phyloP scores from a whole-genome alignment of 2,329 filamentous ascomycete species.

The Ophiostoma populinum region DNA sequence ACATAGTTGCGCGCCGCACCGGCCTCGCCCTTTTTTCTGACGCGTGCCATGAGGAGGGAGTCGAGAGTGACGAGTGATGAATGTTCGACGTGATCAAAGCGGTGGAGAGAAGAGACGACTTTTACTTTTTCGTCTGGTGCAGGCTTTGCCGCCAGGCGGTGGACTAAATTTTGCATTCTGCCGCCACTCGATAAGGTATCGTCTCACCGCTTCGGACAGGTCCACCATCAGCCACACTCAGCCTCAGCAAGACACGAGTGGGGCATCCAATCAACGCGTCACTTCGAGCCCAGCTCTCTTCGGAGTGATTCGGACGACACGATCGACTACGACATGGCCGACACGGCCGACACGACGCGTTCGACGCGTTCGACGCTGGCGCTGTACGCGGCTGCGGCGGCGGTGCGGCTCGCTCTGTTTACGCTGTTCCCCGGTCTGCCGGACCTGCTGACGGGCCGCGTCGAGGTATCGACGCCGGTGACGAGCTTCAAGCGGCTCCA shows the following conservation, averaged over 20 bases:
- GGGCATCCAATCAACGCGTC: conserved; percentile 6
- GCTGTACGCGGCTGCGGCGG: conserved; percentile 60
- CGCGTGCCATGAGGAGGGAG: conserved; percentile 40
- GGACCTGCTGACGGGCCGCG: conserved; percentile 70
- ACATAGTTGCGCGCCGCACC: conserved; percentile 98
- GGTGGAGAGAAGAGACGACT: neutral
- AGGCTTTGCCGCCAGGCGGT: conserved; percentile 4
- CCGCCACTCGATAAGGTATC: conserved; percentile 1
- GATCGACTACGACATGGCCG: no score
- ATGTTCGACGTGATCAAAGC: neutral
- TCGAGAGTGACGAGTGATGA: no score
- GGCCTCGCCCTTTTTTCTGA: conserved; percentile 85
- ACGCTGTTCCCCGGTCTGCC: conserved; percentile 68
- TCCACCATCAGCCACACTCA: conserved; percentile 3
- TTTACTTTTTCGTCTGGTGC: conserved; percentile 14
- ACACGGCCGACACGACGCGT: no score
- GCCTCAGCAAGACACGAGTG: neutral
- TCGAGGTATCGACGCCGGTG: conserved; percentile 91
- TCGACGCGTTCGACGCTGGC: no score
- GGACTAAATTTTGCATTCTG: conserved; percentile 10
- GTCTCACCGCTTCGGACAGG: conserved; percentile 1
- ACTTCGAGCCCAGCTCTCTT: no score
- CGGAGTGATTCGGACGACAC: no score
- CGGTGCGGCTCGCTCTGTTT: conserved; percentile 65
- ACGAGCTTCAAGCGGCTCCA: conserved; percentile 98